Conservation (phyloP, 306 rosid genomes). For the Vigna mungo region DNA sequence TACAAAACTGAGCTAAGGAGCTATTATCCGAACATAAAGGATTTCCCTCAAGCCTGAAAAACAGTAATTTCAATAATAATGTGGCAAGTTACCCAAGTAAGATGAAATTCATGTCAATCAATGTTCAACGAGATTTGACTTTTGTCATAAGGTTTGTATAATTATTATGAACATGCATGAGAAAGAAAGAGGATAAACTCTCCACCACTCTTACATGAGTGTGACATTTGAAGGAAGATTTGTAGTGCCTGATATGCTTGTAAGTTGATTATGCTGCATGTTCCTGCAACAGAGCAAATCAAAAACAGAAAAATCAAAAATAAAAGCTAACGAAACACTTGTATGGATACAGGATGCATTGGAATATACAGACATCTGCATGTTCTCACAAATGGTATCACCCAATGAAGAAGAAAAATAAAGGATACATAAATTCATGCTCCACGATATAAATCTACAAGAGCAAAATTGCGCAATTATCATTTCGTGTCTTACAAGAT, state of each 20-base stretch:
- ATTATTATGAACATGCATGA: conserved; percentile 17
- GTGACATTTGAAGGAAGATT: conserved; percentile 72
- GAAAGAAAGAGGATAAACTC: background rate
- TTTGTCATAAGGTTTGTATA: background rate
- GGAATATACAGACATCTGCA: background rate
- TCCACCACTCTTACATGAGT: conserved; percentile 54
- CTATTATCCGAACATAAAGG: conserved; percentile 65
- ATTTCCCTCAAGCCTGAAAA: conserved; percentile 90
- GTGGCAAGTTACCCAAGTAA: conserved; percentile 10
- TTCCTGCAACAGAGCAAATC: conserved; percentile 62
- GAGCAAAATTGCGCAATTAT: conserved; percentile 12
- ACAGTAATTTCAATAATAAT: conserved; percentile 5
- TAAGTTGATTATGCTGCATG: conserved; percentile 68
- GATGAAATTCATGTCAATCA: background rate
- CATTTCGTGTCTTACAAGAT: conserved; percentile 62
- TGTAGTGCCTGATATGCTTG: conserved; percentile 61
- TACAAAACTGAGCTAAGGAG: conserved; percentile 56
- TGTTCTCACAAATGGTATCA: background rate
- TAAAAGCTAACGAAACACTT: conserved; percentile 9
- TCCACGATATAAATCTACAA: conserved; percentile 9
- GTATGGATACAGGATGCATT: conserved; percentile 19
- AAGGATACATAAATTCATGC: background rate
- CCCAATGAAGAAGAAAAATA: background rate
- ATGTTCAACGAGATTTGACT: conserved; percentile 1
- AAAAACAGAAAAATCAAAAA: background rate